phyloP scores from a whole-genome alignment of 1,284 basidiomycete genomes.

The Ustilago cynodontis region DNA sequence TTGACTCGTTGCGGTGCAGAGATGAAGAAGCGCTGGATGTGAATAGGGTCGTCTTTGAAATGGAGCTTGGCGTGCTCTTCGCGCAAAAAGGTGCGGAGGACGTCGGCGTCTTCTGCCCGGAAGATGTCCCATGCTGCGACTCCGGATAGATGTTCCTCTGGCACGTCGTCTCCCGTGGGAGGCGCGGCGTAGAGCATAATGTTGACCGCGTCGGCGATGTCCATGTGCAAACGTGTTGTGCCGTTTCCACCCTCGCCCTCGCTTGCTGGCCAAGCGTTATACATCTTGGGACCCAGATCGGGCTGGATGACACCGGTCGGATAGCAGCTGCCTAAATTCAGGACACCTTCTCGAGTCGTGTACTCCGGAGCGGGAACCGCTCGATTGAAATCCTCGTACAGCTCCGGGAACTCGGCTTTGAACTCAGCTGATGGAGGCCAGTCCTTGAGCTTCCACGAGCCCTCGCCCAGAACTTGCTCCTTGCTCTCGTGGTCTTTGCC shows the following conservation, averaged over 20 bases:
- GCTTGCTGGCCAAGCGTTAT: slow-evolving; percentile 70
- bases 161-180: slow-evolving; percentile 31
- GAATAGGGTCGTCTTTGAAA: slow-evolving; percentile 82
- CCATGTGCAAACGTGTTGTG: slow-evolving; percentile 91
- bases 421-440: slow-evolving; percentile 92
- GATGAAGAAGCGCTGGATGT: slow-evolving; percentile 88
- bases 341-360: slow-evolving; percentile 85
- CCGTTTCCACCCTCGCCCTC: slow-evolving; percentile 77
- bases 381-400: slow-evolving; percentile 87
- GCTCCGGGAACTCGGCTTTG: slow-evolving; percentile 81
- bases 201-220: slow-evolving; percentile 94
- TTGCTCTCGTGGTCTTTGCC: slow-evolving; percentile 76
- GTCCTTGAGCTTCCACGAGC: slow-evolving; percentile 87
- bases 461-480: slow-evolving; percentile 64
- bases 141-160: slow-evolving; percentile 73
- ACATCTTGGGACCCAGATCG: slow-evolving; percentile 82
- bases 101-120: slow-evolving; percentile 83
- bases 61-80: slow-evolving; percentile 70
- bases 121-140: slow-evolving; percentile 94
- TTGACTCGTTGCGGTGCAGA: slow-evolving; percentile 78
- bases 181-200: slow-evolving; percentile 74
- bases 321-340: slow-evolving; percentile 87
- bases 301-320: slow-evolving; percentile 84
- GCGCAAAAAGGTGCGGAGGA: slow-evolving; percentile 80
- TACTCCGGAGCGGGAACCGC: slow-evolving; percentile 88